These are phyloP conservation scores for Cardamine chenopodiifolia DNA, from an alignment of 345 rosid species.

Conservation along the genomic window DNA sequence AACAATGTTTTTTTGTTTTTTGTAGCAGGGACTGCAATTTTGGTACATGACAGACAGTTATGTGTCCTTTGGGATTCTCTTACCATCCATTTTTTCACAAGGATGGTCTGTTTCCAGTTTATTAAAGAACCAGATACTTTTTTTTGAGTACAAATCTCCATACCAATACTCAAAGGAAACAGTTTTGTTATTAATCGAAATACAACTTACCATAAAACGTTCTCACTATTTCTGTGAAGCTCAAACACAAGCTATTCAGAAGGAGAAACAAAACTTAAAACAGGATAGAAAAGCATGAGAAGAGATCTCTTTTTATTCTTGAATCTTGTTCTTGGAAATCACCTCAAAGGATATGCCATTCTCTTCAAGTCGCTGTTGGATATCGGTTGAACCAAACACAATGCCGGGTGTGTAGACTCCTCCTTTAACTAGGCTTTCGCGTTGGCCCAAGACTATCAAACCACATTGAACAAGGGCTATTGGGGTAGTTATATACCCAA, in stretches of 20 bases:
- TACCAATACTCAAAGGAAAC: conserved; percentile 9
- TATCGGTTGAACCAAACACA: conserved; percentile 77
- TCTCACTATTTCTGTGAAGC: neutral
- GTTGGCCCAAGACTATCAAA: conserved; percentile 59
- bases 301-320: conserved; percentile 31
- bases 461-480: conserved; percentile 72
- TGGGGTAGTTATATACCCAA: conserved; percentile 82
- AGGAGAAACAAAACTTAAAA: conserved; percentile 15
- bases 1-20: neutral
- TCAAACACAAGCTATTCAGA: neutral
- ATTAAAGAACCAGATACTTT: conserved; percentile 6
- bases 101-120: conserved; percentile 24
- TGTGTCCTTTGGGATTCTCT: conserved; percentile 23
- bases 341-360: conserved; percentile 81
- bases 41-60: conserved; percentile 36
- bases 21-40: conserved; percentile 30
- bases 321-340: conserved; percentile 56
- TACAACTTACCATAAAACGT: conserved; percentile 16
- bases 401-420: conserved; percentile 81
- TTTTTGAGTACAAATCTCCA: conserved; percentile 10
- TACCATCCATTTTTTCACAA: conserved; percentile 24
- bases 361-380: conserved; percentile 63
- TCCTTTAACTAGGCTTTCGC: conserved; percentile 65
- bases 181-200: conserved; percentile 4
- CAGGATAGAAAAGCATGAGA: conserved; percentile 19